These are phyloP conservation scores for Pistacia integerrima DNA, from an alignment of 345 rosid genomes.

Conservation along the genomic window DNA sequence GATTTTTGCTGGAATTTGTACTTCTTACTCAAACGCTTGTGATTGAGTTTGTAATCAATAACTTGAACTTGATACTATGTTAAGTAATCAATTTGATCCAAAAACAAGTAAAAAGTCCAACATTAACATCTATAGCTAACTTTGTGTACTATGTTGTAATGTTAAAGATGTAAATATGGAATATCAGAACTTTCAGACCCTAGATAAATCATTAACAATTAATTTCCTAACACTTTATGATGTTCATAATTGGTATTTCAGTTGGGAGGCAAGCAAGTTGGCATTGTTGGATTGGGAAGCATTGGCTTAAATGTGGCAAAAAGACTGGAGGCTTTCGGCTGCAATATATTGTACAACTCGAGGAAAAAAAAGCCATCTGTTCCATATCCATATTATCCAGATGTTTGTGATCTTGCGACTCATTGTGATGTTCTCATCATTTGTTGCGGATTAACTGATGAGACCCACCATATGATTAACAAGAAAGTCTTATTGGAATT, in stretches of 20 bases:
- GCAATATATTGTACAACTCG: conserved; percentile 43
- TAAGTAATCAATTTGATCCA: too few relatives aligned
- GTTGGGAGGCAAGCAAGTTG: conserved; percentile 48
- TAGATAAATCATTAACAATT: too few relatives aligned
- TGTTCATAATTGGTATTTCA: conserved; percentile 15
- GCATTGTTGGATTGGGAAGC: conserved; percentile 54
- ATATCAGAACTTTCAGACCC: too few relatives aligned
- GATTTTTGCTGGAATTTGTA: too few relatives aligned
- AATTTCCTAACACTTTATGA: too few relatives aligned
- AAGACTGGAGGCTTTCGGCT: conserved; percentile 47
- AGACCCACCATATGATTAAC: conserved; percentile 47
- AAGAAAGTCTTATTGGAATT: conserved; percentile 40
- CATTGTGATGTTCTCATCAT: conserved; percentile 42
- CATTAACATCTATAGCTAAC: too few relatives aligned
- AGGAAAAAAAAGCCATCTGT: conserved; percentile 33
- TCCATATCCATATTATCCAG: conserved; percentile 34
- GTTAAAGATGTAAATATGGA: too few relatives aligned
- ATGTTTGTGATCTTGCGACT: conserved; percentile 39
- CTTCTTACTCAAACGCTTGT: too few relatives aligned
- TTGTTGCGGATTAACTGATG: conserved; percentile 39
- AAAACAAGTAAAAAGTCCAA: too few relatives aligned
- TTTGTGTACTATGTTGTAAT: too few relatives aligned
- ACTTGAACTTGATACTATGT: too few relatives aligned
- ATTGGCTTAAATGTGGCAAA: conserved; percentile 43
- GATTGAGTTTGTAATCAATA: too few relatives aligned